phyloP scores from a whole-genome alignment of 1,139 yeast genomes.

The Debaryomyces nepalensis region DNA sequence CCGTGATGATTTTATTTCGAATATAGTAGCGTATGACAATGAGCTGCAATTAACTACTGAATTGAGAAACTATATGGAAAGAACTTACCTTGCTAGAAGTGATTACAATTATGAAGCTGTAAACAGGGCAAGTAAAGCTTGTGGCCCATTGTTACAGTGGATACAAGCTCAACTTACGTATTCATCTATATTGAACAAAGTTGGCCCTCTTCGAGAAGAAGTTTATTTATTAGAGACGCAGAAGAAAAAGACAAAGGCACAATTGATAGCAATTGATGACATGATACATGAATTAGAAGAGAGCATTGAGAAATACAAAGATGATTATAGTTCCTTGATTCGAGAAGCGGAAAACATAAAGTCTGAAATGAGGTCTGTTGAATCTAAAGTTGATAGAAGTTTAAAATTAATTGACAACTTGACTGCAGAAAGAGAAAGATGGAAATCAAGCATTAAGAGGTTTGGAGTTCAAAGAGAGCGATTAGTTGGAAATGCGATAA shows the following conservation, averaged over 20 bases:
- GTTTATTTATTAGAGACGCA: conserved; percentile 62
- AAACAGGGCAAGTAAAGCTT: conserved; percentile 90
- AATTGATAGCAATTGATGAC: conserved; percentile 75
- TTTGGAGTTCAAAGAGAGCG: conserved; percentile 53
- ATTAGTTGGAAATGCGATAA: conserved; percentile 66
- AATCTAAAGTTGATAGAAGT: conserved; percentile 66
- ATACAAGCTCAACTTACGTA: conserved; percentile 82
- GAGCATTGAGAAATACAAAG: conserved; percentile 70
- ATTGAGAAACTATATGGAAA: conserved; percentile 60
- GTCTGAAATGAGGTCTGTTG: conserved; percentile 67
- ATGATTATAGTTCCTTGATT: conserved; percentile 70
- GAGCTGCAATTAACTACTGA: conserved; percentile 60
- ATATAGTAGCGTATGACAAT: conserved; percentile 75
- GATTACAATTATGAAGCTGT: conserved; percentile 76
- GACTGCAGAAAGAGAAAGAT: conserved; percentile 71
- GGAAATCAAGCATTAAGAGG: conserved; percentile 62
- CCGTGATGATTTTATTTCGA: conserved; percentile 84
- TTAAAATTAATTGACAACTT: conserved; percentile 64
- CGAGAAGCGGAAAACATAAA: conserved; percentile 80
- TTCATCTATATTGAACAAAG: conserved; percentile 66
- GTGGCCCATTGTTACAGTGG: conserved; percentile 93
- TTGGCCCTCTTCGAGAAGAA: conserved; percentile 78
- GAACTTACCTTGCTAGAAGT: conserved; percentile 61
- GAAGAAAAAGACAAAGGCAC: conserved; percentile 64
- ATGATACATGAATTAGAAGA: conserved; percentile 78